These are phyloP conservation scores for Sicyos baderoa DNA, from an alignment of 306 rosid species.

Conservation along the genomic window DNA sequence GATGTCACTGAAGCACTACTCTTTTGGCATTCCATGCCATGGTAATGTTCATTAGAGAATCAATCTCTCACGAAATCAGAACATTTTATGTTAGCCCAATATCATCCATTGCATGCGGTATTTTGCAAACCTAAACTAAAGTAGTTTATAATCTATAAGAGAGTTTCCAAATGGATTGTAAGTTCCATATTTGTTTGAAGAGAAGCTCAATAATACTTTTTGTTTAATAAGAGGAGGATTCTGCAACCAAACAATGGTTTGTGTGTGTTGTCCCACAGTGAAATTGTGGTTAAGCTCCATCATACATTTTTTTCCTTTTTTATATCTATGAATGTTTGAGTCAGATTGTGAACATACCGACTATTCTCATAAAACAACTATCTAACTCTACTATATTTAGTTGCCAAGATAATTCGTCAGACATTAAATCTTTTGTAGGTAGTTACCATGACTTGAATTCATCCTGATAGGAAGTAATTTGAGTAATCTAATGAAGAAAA, in stretches of 20 bases:
- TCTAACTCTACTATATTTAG: too few relatives aligned
- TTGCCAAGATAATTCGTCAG: background rate
- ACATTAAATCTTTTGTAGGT: background rate
- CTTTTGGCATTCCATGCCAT: slow-evolving; percentile 76
- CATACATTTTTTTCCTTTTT: background rate
- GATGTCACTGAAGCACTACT: too few relatives aligned
- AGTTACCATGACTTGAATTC: background rate
- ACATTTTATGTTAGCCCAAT: background rate
- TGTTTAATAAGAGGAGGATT: background rate
- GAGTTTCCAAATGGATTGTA: background rate
- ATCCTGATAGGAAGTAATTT: too few relatives aligned
- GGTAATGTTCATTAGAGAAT: slow-evolving; percentile 33
- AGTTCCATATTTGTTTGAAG: background rate
- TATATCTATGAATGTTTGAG: background rate
- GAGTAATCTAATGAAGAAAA: background rate
- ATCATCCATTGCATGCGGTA: background rate
- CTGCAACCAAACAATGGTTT: background rate
- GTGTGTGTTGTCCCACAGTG: background rate
- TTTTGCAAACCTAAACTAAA: background rate
- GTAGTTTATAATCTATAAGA: background rate
- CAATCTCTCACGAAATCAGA: background rate
- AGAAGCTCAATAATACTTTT: background rate
- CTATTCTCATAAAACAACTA: background rate
- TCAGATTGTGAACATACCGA: background rate
- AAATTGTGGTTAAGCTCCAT: background rate